Percentiles rank a stretch among this genome's conserved stretches.
These are phyloP conservation scores for Cutaneotrichosporon dermatis DNA, from an alignment of 1,284 basidiomycete genomes.

Conservation along the genomic window DNA sequence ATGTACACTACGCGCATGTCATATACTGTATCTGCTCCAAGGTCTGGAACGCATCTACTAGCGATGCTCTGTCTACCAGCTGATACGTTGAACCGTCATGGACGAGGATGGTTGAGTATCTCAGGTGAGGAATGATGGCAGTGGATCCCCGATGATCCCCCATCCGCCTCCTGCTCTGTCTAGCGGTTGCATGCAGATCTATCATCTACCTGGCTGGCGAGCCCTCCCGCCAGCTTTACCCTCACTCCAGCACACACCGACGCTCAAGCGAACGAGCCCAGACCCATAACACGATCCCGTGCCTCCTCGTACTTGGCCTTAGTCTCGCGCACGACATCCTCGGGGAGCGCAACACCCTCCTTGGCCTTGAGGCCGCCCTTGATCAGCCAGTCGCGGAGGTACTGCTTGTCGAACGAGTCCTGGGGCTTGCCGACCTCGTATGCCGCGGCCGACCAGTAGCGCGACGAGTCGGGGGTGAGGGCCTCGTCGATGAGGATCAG, in stretches of 20 bases:
- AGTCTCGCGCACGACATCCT: conserved; percentile 72
- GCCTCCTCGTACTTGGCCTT: conserved; percentile 72
- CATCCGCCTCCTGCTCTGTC: too few species aligned
- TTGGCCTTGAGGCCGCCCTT: conserved; percentile 66
- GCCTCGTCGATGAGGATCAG: conserved; percentile 93
- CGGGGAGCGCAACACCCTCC: conserved; percentile 69
- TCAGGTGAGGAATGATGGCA: too few species aligned
- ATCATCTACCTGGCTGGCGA: too few species aligned
- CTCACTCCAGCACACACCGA: neutral
- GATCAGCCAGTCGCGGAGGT: conserved; percentile 83
- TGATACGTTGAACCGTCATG: too few species aligned
- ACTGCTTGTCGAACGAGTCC: conserved; percentile 96
- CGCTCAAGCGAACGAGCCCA: conserved; percentile 29
- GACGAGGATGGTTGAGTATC: too few species aligned
- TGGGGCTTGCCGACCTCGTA: conserved; percentile 75
- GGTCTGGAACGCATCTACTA: too few species aligned
- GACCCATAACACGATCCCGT: conserved; percentile 61
- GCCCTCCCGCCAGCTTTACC: neutral
- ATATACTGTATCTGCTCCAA: too few species aligned
- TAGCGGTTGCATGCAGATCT: too few species aligned
- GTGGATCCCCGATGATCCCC: too few species aligned
- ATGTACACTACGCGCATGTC: too few species aligned
- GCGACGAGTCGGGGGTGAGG: conserved; percentile 92
- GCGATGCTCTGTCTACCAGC: too few species aligned
- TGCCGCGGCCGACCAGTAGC: conserved; percentile 82